Percentiles rank a stretch among this genome's conserved stretches.
Conservation (phyloP, 2,329 filamentous ascomycete species). For the Cadophora sp. region DNA sequence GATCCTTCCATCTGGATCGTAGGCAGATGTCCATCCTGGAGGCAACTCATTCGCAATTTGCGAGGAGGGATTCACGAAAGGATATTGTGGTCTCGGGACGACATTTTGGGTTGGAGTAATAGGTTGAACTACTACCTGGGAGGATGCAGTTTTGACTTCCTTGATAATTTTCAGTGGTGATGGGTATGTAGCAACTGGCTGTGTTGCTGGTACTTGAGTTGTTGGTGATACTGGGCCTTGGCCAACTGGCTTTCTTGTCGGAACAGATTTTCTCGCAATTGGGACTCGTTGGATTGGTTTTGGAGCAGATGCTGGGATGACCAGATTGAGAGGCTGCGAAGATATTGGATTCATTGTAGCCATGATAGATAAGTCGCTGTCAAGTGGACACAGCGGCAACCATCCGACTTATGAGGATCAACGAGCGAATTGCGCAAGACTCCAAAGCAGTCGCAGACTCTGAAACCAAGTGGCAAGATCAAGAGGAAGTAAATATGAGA, state of each 20-base stretch:
- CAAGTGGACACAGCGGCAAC: background rate
- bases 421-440: too few species aligned
- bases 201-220: background rate
- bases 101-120: background rate
- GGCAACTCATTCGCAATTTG: background rate
- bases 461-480: too few species aligned
- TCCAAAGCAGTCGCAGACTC: too few species aligned
- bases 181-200: background rate
- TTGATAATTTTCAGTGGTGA: background rate
- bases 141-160: background rate
- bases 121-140: background rate
- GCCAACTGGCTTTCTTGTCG: background rate
- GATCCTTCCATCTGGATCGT: background rate
- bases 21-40: conserved; percentile 1
- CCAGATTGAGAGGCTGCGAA: background rate
- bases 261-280: background rate
- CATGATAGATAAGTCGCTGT: background rate
- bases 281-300: background rate
- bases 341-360: background rate
- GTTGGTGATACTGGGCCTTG: background rate
- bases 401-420: too few species aligned
- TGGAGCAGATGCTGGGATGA: background rate
- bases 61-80: background rate
- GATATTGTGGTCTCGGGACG: background rate
- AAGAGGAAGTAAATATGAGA: too few species aligned